A percentile compares a stretch with the other conserved stretches of the same genome.
These are phyloP conservation scores for Trypanosoma caninum DNA, from an alignment of 208 protist species.

Conservation along the genomic window DNA sequence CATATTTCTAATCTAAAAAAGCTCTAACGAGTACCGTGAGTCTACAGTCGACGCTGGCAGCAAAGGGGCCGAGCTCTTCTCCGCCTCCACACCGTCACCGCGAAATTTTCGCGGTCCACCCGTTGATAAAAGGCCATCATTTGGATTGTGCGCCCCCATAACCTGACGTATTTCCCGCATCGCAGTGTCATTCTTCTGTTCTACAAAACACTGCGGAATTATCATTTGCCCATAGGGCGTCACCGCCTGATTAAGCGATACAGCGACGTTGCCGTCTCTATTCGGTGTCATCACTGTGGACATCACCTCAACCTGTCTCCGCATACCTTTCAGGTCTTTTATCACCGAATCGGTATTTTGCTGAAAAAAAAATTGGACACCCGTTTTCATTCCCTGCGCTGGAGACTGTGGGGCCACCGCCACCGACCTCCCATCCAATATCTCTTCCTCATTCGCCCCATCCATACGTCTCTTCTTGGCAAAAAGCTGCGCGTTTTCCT, in stretches of 20 bases:
- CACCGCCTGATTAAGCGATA: slow-evolving; percentile 18
- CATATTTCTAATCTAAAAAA: slow-evolving; percentile 48
- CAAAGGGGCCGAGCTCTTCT: slow-evolving; percentile 75
- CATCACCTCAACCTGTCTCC: slow-evolving; percentile 13
- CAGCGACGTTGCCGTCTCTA: slow-evolving; percentile 11
- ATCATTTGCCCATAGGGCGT: slow-evolving; percentile 78
- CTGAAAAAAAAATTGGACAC: slow-evolving; percentile 18
- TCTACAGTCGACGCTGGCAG: slow-evolving; percentile 71
- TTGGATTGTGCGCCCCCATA: slow-evolving; percentile 71
- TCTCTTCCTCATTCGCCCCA: slow-evolving; percentile 35
- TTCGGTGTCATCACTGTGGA: slow-evolving; percentile 3
- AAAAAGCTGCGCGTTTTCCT: not conserved
- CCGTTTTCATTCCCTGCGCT: not conserved
- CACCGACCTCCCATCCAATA: not conserved
- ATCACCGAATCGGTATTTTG: slow-evolving; percentile 35
- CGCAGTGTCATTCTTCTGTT: slow-evolving; percentile 86
- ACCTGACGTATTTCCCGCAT: slow-evolving; percentile 84
- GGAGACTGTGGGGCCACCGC: not conserved
- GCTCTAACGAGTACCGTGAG: slow-evolving; percentile 91
- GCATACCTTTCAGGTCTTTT: slow-evolving; percentile 49
- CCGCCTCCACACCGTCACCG: slow-evolving; percentile 25
- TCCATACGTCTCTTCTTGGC: slow-evolving; percentile 19
- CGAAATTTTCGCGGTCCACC: slow-evolving; percentile 28
- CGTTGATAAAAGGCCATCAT: slow-evolving; percentile 46
- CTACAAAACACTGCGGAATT: slow-evolving; percentile 79